Evolutionary conservation across 169 alveolate species (phyloP).

Genomic region (Plasmodium cynomolgi): DNA sequence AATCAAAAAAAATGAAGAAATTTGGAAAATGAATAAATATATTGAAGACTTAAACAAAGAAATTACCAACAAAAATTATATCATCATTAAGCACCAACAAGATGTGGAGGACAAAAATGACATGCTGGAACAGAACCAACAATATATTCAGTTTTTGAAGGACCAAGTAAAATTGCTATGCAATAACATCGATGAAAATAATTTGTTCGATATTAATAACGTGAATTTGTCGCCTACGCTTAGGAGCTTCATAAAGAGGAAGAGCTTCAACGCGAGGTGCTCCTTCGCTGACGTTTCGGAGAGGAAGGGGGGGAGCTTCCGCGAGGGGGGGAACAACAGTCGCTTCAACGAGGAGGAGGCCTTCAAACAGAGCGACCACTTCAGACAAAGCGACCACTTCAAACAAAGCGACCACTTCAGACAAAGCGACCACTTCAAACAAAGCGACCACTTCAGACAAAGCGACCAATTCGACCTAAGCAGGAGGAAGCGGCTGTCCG

Average conservation of each 20-base stretch:
- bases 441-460: not conserved
- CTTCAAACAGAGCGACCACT: not conserved
- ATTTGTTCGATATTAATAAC: conserved; percentile 49
- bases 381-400: not conserved
- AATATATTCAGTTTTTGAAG: conserved; percentile 43
- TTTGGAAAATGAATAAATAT: conserved; percentile 67
- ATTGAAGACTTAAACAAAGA: conserved; percentile 65
- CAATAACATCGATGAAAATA: conserved; percentile 59
- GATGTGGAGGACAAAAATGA: conserved; percentile 61
- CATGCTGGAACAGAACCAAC: conserved; percentile 43
- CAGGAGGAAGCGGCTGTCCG: conserved; percentile 21
- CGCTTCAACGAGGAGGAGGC: not conserved
- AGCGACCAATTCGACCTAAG: conserved; percentile 9
- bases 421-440: no score
- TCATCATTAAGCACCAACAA: conserved; percentile 54
- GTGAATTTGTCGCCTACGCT: conserved; percentile 64
- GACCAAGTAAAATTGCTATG: conserved; percentile 65
- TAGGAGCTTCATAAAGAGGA: conserved; percentile 67
- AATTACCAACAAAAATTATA: conserved; percentile 54
- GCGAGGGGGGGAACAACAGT: not conserved
- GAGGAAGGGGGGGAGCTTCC: not conserved
- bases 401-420: not conserved
- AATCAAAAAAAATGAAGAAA: conserved; percentile 64
- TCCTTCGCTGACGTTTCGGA: not conserved
- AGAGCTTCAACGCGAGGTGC: conserved; percentile 7